phyloP scores from a whole-genome alignment of 2,329 filamentous ascomycete genomes.

The Emergomyces africanus region DNA sequence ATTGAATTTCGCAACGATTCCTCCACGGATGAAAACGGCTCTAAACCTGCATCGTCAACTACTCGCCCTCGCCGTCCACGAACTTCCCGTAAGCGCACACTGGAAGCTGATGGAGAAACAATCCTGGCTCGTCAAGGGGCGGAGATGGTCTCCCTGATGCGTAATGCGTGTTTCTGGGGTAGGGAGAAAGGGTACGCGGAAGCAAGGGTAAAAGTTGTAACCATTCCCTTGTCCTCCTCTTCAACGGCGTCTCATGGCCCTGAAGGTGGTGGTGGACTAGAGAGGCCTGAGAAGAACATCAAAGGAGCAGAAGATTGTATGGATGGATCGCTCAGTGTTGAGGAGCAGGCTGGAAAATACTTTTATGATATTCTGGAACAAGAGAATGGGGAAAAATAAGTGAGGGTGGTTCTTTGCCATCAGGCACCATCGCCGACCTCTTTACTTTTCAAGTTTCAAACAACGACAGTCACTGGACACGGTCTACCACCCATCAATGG shows the following conservation, averaged over 20 bases:
- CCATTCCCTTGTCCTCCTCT: not conserved
- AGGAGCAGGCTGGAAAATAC: conserved; percentile 8
- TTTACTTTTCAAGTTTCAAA: not conserved
- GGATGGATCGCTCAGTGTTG: not conserved
- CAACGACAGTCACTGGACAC: not conserved
- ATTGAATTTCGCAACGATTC: not conserved
- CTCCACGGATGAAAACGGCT: not conserved
- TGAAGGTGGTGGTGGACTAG: not conserved
- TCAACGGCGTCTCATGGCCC: not conserved
- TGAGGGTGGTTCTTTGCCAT: not conserved
- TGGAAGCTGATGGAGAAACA: conserved; percentile 10
- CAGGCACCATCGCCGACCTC: not conserved
- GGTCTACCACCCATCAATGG: too few relatives aligned
- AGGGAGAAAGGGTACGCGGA: conserved; percentile 28
- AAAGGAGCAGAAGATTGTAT: not conserved
- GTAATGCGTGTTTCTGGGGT: conserved; percentile 32
- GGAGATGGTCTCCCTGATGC: conserved; percentile 32
- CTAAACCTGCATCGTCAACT: not conserved
- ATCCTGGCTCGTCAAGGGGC: conserved; percentile 26
- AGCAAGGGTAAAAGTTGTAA: conserved; percentile 19
- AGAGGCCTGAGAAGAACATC: not conserved
- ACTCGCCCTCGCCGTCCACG: not conserved
- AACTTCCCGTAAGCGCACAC: not conserved
- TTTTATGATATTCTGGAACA: conserved; percentile 4
- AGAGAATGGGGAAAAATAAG: not conserved